Percentiles rank a stretch among this genome's conserved stretches.
phyloP scores from a whole-genome alignment of 2,329 filamentous ascomycete genomes.

The Fusarium anthophilum region DNA sequence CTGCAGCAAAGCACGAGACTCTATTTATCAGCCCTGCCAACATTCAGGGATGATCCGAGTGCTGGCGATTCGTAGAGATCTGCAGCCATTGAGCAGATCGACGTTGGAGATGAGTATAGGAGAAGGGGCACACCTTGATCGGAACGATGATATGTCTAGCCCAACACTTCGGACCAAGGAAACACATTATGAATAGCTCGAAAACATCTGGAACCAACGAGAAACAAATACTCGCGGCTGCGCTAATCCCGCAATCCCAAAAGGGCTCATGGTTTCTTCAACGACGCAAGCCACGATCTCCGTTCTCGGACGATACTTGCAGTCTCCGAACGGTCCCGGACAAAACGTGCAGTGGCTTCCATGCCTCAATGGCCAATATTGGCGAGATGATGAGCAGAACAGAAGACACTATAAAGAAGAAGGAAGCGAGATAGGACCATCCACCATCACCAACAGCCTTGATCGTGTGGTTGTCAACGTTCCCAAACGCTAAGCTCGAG shows the following conservation, averaged over 20 bases:
- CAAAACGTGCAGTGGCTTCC: slow-evolving; percentile 35
- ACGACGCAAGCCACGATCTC: slow-evolving; percentile 40
- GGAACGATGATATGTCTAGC: not conserved
- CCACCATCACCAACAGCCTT: slow-evolving; percentile 25
- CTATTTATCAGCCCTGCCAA: slow-evolving; percentile 32
- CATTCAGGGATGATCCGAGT: not conserved
- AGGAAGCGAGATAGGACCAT: slow-evolving; percentile 11
- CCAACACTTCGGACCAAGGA: not conserved
- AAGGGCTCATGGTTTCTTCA: slow-evolving; percentile 12
- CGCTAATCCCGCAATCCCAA: slow-evolving; percentile 46
- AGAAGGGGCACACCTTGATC: slow-evolving; percentile 11
- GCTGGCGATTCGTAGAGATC: slow-evolving; percentile 10
- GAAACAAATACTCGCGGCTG: slow-evolving; percentile 32
- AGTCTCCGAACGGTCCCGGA: slow-evolving; percentile 13
- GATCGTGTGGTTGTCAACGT: slow-evolving; percentile 46
- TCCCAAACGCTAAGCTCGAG: slow-evolving; percentile 44
- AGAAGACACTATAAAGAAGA: slow-evolving; percentile 3
- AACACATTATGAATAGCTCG: slow-evolving; percentile 18
- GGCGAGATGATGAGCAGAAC: slow-evolving; percentile 9
- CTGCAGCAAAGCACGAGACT: not conserved
- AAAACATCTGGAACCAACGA: slow-evolving; percentile 35
- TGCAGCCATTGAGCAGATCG: slow-evolving; percentile 22
- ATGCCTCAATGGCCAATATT: slow-evolving; percentile 34
- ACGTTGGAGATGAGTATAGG: slow-evolving; percentile 1
- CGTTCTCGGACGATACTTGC: slow-evolving; percentile 35